Conservation (phyloP, 78 protist genomes). For the Polysphondylium violaceum region DNA sequence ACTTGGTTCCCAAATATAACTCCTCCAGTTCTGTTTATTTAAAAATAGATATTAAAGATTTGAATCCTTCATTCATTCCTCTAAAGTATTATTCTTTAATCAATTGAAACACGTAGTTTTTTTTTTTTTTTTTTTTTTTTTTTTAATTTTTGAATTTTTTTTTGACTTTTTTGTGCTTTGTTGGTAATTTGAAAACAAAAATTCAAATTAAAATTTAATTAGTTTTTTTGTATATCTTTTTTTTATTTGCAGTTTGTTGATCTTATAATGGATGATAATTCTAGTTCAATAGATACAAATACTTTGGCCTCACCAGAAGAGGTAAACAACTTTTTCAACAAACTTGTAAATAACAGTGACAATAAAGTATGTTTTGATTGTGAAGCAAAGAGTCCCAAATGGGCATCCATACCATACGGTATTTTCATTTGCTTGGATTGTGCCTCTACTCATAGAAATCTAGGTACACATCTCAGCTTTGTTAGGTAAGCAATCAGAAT, state of each 20-base stretch:
- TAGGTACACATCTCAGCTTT: constrained; percentile 90
- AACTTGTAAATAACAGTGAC: constrained; percentile 15
- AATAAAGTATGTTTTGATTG: constrained; percentile 90
- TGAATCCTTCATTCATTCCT: too few relatives aligned
- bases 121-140: too few relatives aligned
- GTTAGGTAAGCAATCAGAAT: constrained; percentile 19
- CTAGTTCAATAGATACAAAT: background rate
- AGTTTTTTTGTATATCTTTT: background rate
- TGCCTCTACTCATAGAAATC: constrained; percentile 85
- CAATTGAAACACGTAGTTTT: too few relatives aligned
- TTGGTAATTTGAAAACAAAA: background rate
- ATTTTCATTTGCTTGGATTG: constrained; percentile 91
- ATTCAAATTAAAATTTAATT: too few relatives aligned
- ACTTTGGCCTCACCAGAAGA: constrained; percentile 1
- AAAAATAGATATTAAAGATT: too few relatives aligned
- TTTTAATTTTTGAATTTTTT: background rate
- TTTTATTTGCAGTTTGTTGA: too few relatives aligned
- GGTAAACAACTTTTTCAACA: constrained; percentile 8
- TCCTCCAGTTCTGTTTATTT: too few relatives aligned
- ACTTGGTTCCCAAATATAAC: too few relatives aligned
- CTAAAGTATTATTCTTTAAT: too few relatives aligned
- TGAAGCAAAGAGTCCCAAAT: constrained; percentile 85
- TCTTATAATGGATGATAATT: too few relatives aligned
- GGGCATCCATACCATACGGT: constrained; percentile 90
- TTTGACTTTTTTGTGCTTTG: too few relatives aligned